Conservation (phyloP, 768 basidiomycete species). For the Mrakia frigida region DNA sequence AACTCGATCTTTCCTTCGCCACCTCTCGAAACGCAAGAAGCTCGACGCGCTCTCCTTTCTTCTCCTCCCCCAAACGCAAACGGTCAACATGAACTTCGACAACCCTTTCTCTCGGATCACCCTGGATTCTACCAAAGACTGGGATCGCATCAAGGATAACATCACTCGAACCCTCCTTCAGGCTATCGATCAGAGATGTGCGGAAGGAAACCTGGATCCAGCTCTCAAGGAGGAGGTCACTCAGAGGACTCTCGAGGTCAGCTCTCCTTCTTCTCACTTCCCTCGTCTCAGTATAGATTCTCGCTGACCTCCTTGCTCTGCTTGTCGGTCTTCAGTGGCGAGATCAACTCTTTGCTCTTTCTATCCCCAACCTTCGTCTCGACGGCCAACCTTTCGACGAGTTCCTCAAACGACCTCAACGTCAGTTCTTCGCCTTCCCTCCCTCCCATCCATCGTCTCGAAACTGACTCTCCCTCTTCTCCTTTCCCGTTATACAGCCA, state of each 20-base stretch:
- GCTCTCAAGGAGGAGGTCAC: constrained; percentile 9
- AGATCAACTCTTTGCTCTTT: neutral
- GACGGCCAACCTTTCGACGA: constrained; percentile 21
- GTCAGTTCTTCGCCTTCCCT: neutral
- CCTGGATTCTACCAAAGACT: neutral
- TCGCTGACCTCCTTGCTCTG: neutral
- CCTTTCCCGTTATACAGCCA: constrained; percentile 6
- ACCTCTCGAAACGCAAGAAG: neutral
- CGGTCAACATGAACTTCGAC: neutral
- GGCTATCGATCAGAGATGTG: neutral
- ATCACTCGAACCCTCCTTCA: neutral
- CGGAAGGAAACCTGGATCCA: neutral
- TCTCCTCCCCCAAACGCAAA: neutral
- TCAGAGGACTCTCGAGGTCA: constrained; percentile 19
- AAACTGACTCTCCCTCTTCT: neutral
- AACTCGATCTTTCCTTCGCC: no score
- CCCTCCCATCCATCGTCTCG: neutral
- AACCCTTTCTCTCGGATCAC: constrained; percentile 7
- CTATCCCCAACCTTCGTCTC: constrained; percentile 15
- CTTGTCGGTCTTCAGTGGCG: neutral
- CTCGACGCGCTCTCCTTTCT: neutral
- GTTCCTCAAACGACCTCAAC: constrained; percentile 20
- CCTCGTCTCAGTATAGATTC: neutral
- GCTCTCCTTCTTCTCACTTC: neutral
- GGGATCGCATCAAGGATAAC: constrained; percentile 9